Percentiles rank a stretch among this genome's conserved stretches.
phyloP scores from a whole-genome alignment of 1,284 basidiomycete species.

The Sanghuangporus sanghuang region DNA sequence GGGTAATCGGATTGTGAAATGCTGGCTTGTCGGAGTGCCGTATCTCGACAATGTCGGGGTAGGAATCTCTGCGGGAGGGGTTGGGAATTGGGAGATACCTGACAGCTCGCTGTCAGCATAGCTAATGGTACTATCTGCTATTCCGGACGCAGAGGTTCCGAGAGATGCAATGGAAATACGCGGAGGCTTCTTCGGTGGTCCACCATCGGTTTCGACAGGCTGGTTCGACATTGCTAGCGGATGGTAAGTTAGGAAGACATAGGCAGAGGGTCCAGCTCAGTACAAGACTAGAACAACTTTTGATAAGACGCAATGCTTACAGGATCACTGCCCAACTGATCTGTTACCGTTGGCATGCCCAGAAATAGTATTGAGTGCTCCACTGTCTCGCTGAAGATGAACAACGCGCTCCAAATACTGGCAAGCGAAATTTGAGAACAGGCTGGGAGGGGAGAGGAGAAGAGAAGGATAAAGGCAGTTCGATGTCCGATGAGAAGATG shows the following conservation, averaged over 20 bases:
- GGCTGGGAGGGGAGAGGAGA: neutral
- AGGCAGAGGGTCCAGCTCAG: neutral
- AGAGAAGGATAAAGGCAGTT: neutral
- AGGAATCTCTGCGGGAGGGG: constrained; percentile 31
- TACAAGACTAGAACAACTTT: neutral
- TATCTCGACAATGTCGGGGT: constrained; percentile 23
- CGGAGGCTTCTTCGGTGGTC: constrained; percentile 2
- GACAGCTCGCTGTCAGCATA: constrained; percentile 29
- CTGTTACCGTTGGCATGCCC: constrained; percentile 1
- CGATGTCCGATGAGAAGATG: neutral
- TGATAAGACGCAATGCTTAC: constrained; percentile 5
- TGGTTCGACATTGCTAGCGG: neutral
- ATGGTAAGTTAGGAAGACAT: neutral
- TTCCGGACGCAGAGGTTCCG: constrained; percentile 45
- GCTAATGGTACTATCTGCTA: constrained; percentile 52
- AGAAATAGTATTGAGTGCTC: neutral
- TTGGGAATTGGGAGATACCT: constrained; percentile 38
- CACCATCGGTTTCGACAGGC: neutral
- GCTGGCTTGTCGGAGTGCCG: constrained; percentile 13
- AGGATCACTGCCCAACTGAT: constrained; percentile 12
- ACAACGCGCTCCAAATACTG: neutral
- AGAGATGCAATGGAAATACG: constrained; percentile 36
- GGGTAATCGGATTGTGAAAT: constrained; percentile 15
- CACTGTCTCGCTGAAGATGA: neutral
- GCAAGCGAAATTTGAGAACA: neutral